Evolutionary conservation across 306 rosid species (phyloP).

Genomic region (Dryas octopetala): DNA sequence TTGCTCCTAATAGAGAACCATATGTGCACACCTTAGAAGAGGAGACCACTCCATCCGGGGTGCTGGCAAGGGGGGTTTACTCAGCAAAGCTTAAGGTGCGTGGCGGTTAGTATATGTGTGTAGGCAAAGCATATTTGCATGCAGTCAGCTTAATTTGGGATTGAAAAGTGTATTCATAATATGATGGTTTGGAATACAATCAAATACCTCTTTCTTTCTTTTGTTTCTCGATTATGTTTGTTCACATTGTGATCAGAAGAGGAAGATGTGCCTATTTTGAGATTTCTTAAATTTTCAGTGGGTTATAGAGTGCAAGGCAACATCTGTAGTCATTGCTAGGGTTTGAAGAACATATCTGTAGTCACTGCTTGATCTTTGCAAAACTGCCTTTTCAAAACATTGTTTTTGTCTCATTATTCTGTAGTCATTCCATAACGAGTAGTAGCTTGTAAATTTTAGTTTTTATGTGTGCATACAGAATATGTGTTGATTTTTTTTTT

Average conservation of each 20-base stretch:
- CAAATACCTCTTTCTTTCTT: neutral
- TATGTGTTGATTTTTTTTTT: neutral
- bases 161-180: neutral
- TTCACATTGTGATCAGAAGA: neutral
- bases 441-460: neutral
- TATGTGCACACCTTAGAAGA: conserved; percentile 73
- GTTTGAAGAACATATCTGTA: neutral
- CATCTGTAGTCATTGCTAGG: neutral
- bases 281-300: too few relatives aligned
- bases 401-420: neutral
- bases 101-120: neutral
- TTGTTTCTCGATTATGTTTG: neutral
- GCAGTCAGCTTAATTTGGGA: neutral
- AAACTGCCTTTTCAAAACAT: neutral
- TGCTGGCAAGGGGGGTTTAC: conserved; percentile 86
- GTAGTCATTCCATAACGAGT: neutral
- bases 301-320: neutral
- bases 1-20: conserved; percentile 80
- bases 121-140: neutral
- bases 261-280: neutral
- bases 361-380: neutral
- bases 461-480: neutral
- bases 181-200: too few relatives aligned
- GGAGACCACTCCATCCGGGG: conserved; percentile 86
- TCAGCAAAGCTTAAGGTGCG: conserved; percentile 79